Base-by-base conservation (phyloP, 352 stramenopile genomes). In the Lagenidium giganteum region DNA sequence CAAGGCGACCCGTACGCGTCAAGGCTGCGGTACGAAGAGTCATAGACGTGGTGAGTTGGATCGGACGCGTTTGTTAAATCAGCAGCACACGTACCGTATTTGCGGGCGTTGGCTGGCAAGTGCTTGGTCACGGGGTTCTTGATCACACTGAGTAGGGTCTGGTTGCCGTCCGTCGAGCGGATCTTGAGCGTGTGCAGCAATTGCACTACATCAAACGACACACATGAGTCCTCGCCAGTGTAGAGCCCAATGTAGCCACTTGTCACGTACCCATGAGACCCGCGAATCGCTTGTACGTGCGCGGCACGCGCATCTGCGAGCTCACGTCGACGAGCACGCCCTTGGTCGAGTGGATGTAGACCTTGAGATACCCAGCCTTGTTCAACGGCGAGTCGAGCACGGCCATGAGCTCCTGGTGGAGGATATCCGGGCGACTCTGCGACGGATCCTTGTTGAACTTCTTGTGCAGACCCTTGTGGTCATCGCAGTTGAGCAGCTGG, bases 151-250 rank as follows among this genome's bases (percentile, higher is more conserved):
- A 99, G 83, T 28, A 99, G 74, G 33, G 92, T 99, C 25, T 96
- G 88, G 46, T 93, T 96, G 47, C 89, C 86, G 46, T 98, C 91
- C n/a, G 90, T 95, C 39, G 96, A 97, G 47, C 97, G 96, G 63
- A 99, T 99, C 74, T 99, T 99, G 65, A 99, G 89, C 74, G 98
- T 99, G 77, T 99, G 97, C 17, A 99, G 82, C 47, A 99, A 64
- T 86, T 99, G 97, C 40, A 99, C 96, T 97, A 64, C 25, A 48
- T 21, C 25, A 21, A 34, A 24, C 4, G 51, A 59, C 73, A 67
- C 11, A 44, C 38, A 37, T 42, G 3, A 83, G 47, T 47, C 16
- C 17, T 29, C 8, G 8, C 46, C 9, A 27, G 18, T 23, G 23
- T n/a, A 38, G 24, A 28, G 7, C 16, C 16, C 33, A 28, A 39